A percentile compares a stretch with the other conserved stretches of the same genome.
Evolutionary conservation across 2,329 filamentous ascomycete genomes (phyloP).

Genomic region (Metarhizium sp.): DNA sequence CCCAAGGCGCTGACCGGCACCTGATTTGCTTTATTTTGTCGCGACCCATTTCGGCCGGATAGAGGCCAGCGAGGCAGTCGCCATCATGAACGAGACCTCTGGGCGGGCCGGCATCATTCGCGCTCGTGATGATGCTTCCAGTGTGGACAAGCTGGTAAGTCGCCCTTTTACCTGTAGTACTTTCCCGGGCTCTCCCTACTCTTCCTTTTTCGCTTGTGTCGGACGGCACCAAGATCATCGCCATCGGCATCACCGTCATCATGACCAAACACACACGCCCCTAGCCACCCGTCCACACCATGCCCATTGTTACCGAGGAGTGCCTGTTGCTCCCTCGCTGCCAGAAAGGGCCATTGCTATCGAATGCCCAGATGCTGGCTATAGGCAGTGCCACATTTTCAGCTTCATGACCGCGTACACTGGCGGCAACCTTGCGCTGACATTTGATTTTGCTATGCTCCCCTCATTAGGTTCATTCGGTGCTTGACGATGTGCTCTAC

Average conservation of each 20-base stretch:
- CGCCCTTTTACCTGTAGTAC: constrained; percentile 7
- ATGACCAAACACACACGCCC: not conserved
- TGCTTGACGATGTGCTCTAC: constrained; percentile 67
- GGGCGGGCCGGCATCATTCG: constrained; percentile 50
- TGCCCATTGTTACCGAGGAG: not conserved
- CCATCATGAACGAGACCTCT: constrained; percentile 32
- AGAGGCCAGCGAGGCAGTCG: constrained; percentile 8
- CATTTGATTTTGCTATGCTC: not conserved
- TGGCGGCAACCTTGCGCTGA: constrained; percentile 1
- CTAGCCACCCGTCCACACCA: not conserved
- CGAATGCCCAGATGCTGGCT: not conserved
- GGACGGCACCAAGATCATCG: constrained; percentile 5
- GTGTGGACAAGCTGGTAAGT: constrained; percentile 52
- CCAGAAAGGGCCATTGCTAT: not conserved
- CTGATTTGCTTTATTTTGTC: constrained; percentile 2
- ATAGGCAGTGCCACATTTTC: not conserved
- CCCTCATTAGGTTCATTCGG: constrained; percentile 43
- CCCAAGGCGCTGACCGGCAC: not conserved
- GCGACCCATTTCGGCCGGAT: constrained; percentile 9
- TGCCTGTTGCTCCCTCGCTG: not conserved
- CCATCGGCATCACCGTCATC: not conserved
- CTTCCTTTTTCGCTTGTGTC: not conserved
- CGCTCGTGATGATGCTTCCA: constrained; percentile 39
- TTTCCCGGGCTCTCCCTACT: not conserved
- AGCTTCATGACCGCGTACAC: constrained; percentile 4